Conservation (phyloP, 2,329 filamentous ascomycete species). For the Alternaria ethzedia region DNA sequence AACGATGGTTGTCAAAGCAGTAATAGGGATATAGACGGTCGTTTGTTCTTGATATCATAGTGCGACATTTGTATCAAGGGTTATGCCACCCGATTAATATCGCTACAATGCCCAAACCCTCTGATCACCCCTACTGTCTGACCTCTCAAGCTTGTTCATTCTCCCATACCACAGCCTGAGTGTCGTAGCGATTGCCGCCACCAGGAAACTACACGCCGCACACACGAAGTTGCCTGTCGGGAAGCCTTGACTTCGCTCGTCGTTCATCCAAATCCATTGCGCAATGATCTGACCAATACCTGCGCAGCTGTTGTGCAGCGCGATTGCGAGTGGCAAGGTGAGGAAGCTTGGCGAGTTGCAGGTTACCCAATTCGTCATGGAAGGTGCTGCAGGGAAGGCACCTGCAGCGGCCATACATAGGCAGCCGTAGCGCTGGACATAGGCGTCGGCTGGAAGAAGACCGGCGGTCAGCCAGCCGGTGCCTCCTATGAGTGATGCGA, state of each 20-base stretch:
- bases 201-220: not conserved
- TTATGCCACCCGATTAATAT: not conserved
- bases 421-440: conserved; percentile 3
- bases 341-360: conserved; percentile 9
- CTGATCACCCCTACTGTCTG: not conserved
- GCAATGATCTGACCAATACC: conserved; percentile 1
- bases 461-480: conserved; percentile 3
- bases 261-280: conserved; percentile 3
- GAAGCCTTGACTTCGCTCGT: not conserved
- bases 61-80: not conserved
- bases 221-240: conserved; percentile 1
- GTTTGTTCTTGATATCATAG: not conserved
- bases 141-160: conserved; percentile 4
- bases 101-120: conserved; percentile 4
- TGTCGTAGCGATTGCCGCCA: not conserved
- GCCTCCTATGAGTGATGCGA: not conserved
- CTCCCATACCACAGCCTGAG: conserved; percentile 1
- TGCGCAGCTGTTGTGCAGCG: conserved; percentile 1
- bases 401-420: conserved; percentile 4
- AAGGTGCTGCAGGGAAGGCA: conserved; percentile 6
- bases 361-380: conserved; percentile 8
- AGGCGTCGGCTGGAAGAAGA: conserved; percentile 3
- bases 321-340: conserved; percentile 1
- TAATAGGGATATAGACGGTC: not conserved
- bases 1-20: conserved; percentile 24